Base-by-base conservation (phyloP, 2,329 filamentous ascomycete genomes). In the Delphinella strobiligena region DNA sequence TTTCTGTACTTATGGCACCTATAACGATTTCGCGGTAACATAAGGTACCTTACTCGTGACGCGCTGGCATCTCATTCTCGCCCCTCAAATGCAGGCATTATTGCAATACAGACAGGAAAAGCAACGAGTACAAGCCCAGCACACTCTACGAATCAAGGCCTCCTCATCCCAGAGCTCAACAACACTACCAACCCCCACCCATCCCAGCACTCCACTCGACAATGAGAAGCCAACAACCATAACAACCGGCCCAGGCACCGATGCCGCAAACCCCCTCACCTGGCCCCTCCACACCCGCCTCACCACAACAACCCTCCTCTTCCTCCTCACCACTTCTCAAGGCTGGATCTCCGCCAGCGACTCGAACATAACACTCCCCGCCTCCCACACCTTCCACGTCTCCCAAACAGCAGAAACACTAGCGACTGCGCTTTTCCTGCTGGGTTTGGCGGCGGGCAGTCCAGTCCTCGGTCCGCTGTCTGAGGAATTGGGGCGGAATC, bases 401-500 rank as follows among this genome's bases (percentile, higher is more conserved):
- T 30, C 22, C n/a, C 24, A 40, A 11, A 36, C 34, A 4, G 15
- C 38, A 3, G 38, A 40, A 17, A 30, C 38, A 8, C 16, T 40
- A 17, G 38, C 38, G 1, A 40, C 38, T 2, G 38, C 38, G 18
- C 8, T 40, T 4, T 40, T 35, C 12, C 32, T 40, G 8, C 19
- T 40, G 2, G 38, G 38, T 7, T 30, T 40, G 9, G 32, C 32
- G 4, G 9, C 24, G 11, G 38, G 38, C 12, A 36, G 32, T 15
- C 33, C 36, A 1, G 17, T 36, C 10, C 32, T 31, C n/a, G 34
- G 38, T 3, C 38, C 38, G 1, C 11, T 40, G 2, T 40, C 38
- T 5, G 38, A 40, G 31, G 32, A 35, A 24, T 24, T 40, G 10
- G 38, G 38, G 18, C 38, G 38, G 7, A 35, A 36, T 12, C 38